Evolutionary conservation across 202 grass and related monocot genomes (phyloP).

Genomic region (Setaria viridis): DNA sequence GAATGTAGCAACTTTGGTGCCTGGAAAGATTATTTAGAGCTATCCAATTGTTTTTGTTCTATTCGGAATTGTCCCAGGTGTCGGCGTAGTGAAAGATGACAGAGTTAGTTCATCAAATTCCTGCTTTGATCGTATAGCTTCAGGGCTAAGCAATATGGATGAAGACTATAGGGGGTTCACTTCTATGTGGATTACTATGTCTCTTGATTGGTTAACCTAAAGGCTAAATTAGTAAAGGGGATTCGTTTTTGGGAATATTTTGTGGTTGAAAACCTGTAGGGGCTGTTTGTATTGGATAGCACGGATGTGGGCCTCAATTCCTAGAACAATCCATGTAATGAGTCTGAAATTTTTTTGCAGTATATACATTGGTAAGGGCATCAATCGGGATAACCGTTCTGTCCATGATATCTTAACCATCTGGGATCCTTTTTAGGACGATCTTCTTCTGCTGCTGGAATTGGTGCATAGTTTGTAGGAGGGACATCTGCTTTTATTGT

Average conservation of each 20-base stretch:
- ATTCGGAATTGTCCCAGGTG: not conserved
- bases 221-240: not conserved
- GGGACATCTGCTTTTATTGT: not conserved
- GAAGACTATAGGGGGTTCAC: not conserved
- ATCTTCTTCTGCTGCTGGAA: not conserved
- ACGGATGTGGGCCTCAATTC: not conserved
- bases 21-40: not conserved
- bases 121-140: not conserved
- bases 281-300: not conserved
- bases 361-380: not conserved
- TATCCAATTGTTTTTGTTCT: slow-evolving; percentile 15
- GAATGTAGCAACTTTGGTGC: slow-evolving; percentile 14
- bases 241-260: not conserved
- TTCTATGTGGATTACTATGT: not conserved
- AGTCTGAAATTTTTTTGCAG: not conserved
- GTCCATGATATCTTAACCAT: not conserved
- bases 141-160: not conserved
- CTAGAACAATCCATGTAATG: not conserved
- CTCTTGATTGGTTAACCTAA: slow-evolving; percentile 16
- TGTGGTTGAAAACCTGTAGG: not conserved
- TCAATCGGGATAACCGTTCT: not conserved
- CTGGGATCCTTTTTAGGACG: not conserved
- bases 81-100: not conserved
- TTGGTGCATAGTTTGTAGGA: not conserved
- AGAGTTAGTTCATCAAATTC: not conserved